These are phyloP conservation scores for Serendipita sp. DNA, from an alignment of 768 basidiomycete species.

Conservation along the genomic window DNA sequence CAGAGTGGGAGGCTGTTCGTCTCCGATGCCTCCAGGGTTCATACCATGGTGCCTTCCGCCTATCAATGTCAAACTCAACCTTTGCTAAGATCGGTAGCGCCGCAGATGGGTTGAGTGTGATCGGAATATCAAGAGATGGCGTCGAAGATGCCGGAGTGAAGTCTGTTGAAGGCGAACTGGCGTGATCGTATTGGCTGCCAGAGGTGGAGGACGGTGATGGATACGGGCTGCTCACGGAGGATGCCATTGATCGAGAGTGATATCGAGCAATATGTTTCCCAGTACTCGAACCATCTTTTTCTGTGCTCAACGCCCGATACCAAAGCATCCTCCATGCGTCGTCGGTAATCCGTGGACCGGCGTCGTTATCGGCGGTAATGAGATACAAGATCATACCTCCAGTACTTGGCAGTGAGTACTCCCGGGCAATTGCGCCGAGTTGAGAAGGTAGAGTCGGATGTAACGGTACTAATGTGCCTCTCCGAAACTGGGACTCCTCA, in stretches of 20 bases:
- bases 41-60: conserved; percentile 64
- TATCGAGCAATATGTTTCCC: neutral
- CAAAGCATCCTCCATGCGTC: conserved; percentile 83
- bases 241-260: neutral
- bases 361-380: conserved; percentile 23
- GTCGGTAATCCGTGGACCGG: conserved; percentile 69
- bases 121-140: conserved; percentile 41
- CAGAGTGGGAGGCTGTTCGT: conserved; percentile 1
- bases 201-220: conserved; percentile 10
- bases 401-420: conserved; percentile 83
- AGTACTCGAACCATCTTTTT: conserved; percentile 17
- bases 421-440: conserved; percentile 73
- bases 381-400: conserved; percentile 73
- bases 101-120: conserved; percentile 43
- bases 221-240: conserved; percentile 8
- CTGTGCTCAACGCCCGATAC: conserved; percentile 50
- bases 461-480: conserved; percentile 77
- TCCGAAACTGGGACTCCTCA: conserved; percentile 40
- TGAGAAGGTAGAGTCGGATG: conserved; percentile 73
- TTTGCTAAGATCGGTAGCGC: conserved; percentile 73
- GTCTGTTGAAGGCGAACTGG: neutral
- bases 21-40: conserved; percentile 50
- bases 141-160: conserved; percentile 6
- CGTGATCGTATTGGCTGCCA: neutral
- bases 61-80: conserved; percentile 89